Evolutionary conservation across 495 filamentous ascomycete species (phyloP), one percentile per base, ranked within the genome.

Genomic region (Penicillium lividum): DNA sequence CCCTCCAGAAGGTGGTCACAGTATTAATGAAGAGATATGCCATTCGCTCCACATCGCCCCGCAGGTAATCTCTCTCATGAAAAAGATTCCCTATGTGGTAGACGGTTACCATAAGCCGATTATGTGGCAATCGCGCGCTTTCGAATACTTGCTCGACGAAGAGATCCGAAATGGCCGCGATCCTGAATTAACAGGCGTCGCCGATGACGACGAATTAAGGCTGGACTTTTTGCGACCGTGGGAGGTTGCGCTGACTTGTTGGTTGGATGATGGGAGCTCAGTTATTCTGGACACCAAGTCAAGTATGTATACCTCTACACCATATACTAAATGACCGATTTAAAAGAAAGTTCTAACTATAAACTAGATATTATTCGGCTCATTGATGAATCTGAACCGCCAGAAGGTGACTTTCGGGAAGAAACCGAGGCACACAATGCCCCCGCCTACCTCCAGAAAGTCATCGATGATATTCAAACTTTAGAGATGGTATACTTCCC

Each of bases 201-300:
- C 7, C 31, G 1, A 4, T 18, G 29, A 36, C 49, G 49, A 51
- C 49, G 49, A 51, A 22, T 18, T 51, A 15, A 36, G 49, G n/a
- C 13, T 51, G 33, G 49, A 51, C 49, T 51, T 51, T 51, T 36
- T 51, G 49, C 25, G 15, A 51, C 49, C 49, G 49, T 51, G 49
- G 31, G 49, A 51, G 49, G n/a, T 51, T 22, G 49, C 49, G 28
- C 18, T 51, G 15, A 51, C 49, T 38, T 51, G 29, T 30, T 51
- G 49, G 49, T 30, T 51, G 49, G 49, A 51, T 38, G 49, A 51
- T 36, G 49, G 49, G 31, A 38, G 15, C 10, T 51, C 49, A 30
- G 49, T 51, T 18, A 51, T 51, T 36, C n/a, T 51, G 49, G 28
- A 51, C 28, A 51, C 49, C n/a, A 34, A 51, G 31, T 51, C 49